A percentile compares a stretch with the other conserved stretches of the same genome.
phyloP scores from a whole-genome alignment of 2,329 filamentous ascomycete species.

The Emericellopsis cladophorae region DNA sequence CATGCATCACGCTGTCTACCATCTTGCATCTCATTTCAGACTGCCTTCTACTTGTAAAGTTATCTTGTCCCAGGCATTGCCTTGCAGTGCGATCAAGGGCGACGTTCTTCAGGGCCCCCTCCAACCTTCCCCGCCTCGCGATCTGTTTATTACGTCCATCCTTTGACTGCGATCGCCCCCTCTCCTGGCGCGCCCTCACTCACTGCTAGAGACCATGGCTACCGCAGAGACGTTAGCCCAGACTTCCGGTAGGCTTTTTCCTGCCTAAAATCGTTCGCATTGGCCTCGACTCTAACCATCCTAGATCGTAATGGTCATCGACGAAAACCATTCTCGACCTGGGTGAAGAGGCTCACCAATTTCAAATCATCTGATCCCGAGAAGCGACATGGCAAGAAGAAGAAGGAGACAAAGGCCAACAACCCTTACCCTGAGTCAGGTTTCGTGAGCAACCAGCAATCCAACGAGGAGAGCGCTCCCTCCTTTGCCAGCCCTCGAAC shows the following conservation, averaged over 20 bases:
- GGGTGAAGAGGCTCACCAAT: constrained; percentile 87
- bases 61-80: too few species aligned
- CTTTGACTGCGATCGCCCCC: too few species aligned
- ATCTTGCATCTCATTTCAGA: too few species aligned
- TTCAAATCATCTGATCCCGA: constrained; percentile 58
- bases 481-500: constrained; percentile 46
- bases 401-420: constrained; percentile 55
- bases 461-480: constrained; percentile 30
- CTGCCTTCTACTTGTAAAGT: too few species aligned
- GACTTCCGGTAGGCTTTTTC: background rate
- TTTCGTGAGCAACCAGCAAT: constrained; percentile 23
- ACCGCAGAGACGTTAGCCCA: constrained; percentile 2
- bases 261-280: background rate
- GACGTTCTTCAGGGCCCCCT: too few species aligned
- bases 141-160: too few species aligned
- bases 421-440: constrained; percentile 87
- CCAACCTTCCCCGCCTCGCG: too few species aligned
- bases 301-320: constrained; percentile 40
- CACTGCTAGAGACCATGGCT: constrained; percentile 1
- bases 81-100: too few species aligned
- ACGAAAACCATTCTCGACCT: constrained; percentile 77
- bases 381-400: constrained; percentile 32
- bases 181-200: too few species aligned
- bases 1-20: too few species aligned
- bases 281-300: too few species aligned